A percentile compares a stretch with the other conserved stretches of the same genome.
Evolutionary conservation across 345 rosid genomes (phyloP).

Genomic region (Turnera subulata): DNA sequence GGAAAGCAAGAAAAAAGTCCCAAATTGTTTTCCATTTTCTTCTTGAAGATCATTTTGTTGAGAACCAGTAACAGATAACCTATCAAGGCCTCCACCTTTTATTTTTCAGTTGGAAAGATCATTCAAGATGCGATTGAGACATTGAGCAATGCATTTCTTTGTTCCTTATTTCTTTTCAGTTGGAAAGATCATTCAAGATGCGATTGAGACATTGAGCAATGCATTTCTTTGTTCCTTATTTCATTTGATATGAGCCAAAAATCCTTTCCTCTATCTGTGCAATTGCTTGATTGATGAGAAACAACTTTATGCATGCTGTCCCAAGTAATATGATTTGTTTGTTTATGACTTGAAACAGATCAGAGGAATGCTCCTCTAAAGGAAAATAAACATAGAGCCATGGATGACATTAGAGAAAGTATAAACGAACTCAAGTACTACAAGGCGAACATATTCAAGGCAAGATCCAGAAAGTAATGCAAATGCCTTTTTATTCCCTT

Average conservation of each 20-base stretch:
- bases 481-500: background rate
- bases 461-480: conserved; percentile 39
- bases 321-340: background rate
- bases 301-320: background rate
- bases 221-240: too few species aligned
- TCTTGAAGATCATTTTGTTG: too few species aligned
- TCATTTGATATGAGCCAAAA: background rate
- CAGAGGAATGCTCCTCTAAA: conserved; percentile 59
- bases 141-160: too few species aligned
- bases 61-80: too few species aligned
- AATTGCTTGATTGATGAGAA: background rate
- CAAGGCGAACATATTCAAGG: conserved; percentile 65
- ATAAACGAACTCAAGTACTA: conserved; percentile 69
- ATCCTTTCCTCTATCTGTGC: background rate
- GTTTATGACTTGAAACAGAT: conserved; percentile 33
- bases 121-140: too few species aligned
- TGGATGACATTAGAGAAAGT: conserved; percentile 92
- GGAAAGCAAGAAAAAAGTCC: too few species aligned
- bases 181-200: too few species aligned
- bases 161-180: too few species aligned
- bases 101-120: too few species aligned
- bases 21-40: too few species aligned
- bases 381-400: conserved; percentile 68
- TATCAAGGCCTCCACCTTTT: too few species aligned
- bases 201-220: too few species aligned